Base-by-base conservation (phyloP, 2,329 filamentous ascomycete species). In the Epichloe elymi region DNA sequence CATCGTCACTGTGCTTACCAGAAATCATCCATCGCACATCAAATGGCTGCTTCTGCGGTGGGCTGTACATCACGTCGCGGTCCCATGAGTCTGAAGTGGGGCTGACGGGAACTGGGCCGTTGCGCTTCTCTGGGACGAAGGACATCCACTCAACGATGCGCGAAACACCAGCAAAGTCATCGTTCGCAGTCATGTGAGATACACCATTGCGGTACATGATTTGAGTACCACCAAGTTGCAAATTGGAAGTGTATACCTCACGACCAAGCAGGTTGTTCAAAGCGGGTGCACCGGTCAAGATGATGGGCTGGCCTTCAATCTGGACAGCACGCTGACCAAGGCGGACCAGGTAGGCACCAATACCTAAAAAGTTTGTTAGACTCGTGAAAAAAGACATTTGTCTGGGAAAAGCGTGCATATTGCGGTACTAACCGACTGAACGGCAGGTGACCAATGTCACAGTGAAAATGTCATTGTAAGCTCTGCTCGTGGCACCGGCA, bases 181-280 rank as follows among this genome's bases (percentile, higher is more conserved):
- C 91, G 60, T 85, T 86, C 63, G 93, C 93, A 59, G 91, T 96
- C 87, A 97, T 91, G 75, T 98, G 93, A 20, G 93, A 97, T 41
- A 98, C 93, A 81, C 93, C 93, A 68, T 98, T 98, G 74, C 88
- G 90, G 82, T 98, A 97, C 93, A 98, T 98, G 79, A 98, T 98
- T 72, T 98, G 93, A n/a, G 93, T 98, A 61, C 93, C 93, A 82
- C 93, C 93, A 58, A 98, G 88, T 76, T 98, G 93, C 65, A 98
- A 73, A 79, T 98, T 98, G 54, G 93, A 97, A 23, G 93, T 96
- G 75, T 98, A 98, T 33, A 98, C 91, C 71, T 98, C 93, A 60
- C 94, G 89, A 63, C 93, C 93, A 54, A 98, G 82, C 62, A 98
- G 78, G 74, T 97, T 98, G 82, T 98, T 98, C 68, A 98, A 85